phyloP scores from a whole-genome alignment of 2,329 filamentous ascomycete genomes.

The Monilinia vaccinii-corymbosi region DNA sequence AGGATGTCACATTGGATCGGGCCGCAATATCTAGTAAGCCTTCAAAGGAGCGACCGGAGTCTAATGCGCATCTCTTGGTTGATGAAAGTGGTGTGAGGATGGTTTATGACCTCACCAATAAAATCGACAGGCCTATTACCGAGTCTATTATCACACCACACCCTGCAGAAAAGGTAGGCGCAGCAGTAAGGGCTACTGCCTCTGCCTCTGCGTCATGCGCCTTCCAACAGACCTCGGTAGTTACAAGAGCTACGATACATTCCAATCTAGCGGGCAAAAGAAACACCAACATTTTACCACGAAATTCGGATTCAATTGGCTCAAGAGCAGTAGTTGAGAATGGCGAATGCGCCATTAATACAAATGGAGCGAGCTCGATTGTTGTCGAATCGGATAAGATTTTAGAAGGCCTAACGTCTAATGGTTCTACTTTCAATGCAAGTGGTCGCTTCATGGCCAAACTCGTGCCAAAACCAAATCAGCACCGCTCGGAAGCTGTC shows the following conservation, averaged over 20 bases:
- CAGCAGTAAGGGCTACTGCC: neutral
- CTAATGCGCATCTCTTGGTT: neutral
- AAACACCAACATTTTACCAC: neutral
- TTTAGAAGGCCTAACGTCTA: neutral
- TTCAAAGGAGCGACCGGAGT: neutral
- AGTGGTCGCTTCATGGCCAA: conserved; percentile 3
- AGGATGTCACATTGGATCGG: neutral
- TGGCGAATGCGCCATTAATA: neutral
- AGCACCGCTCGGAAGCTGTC: neutral
- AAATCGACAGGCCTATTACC: neutral
- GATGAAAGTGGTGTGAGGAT: neutral
- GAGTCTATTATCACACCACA: neutral
- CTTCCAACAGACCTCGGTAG: neutral
- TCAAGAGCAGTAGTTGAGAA: neutral
- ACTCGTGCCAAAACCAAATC: neutral
- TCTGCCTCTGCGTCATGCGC: neutral
- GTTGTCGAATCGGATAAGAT: neutral
- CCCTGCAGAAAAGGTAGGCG: neutral
- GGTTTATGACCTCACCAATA: neutral
- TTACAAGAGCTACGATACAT: neutral
- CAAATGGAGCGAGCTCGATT: neutral
- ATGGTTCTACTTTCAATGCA: neutral
- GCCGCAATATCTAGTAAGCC: neutral
- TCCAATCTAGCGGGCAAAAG: neutral
- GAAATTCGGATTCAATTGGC: neutral